Conservation (phyloP, 1,139 yeast genomes). For the Taphrina sp. region DNA sequence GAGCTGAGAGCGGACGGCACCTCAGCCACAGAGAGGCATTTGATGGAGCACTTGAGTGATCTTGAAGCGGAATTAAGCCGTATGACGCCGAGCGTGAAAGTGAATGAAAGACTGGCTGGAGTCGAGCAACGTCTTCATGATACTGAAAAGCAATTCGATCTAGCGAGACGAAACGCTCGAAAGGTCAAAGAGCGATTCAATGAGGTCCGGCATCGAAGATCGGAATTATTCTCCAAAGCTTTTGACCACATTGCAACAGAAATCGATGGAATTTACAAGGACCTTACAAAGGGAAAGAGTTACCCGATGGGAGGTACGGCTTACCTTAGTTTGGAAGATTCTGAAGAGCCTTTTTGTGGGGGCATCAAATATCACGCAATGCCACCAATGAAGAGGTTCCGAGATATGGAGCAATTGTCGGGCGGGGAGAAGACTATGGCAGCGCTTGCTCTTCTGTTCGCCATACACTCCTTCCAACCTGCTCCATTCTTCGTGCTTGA, state of each 20-base stretch:
- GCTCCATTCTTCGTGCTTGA: conserved; percentile 95
- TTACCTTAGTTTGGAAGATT: conserved; percentile 78
- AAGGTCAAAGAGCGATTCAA: conserved; percentile 59
- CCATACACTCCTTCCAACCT: conserved; percentile 86
- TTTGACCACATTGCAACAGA: conserved; percentile 69
- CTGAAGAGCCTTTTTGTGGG: conserved; percentile 78
- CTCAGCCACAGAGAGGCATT: conserved; percentile 44
- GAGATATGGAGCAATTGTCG: conserved; percentile 87
- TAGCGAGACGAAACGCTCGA: conserved; percentile 62
- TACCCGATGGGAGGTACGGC: conserved; percentile 92
- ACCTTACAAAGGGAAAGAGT: conserved; percentile 63
- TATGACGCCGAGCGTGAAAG: conserved; percentile 77
- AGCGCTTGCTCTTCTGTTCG: conserved; percentile 85
- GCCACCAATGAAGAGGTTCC: conserved; percentile 93
- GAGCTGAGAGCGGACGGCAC: conserved; percentile 47
- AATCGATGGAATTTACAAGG: conserved; percentile 82
- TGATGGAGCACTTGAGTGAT: conserved; percentile 53
- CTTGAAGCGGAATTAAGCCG: conserved; percentile 59
- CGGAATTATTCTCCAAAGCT: conserved; percentile 64
- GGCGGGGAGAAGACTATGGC: conserved; percentile 99
- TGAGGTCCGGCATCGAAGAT: conserved; percentile 59
- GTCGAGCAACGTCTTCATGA: conserved; percentile 61
- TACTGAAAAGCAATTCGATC: conserved; percentile 64
- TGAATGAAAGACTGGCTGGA: conserved; percentile 70
- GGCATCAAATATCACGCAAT: conserved; percentile 91